These are phyloP conservation scores for Amanita pseudoporphyria DNA, from an alignment of 768 basidiomycete genomes.

Conservation along the genomic window DNA sequence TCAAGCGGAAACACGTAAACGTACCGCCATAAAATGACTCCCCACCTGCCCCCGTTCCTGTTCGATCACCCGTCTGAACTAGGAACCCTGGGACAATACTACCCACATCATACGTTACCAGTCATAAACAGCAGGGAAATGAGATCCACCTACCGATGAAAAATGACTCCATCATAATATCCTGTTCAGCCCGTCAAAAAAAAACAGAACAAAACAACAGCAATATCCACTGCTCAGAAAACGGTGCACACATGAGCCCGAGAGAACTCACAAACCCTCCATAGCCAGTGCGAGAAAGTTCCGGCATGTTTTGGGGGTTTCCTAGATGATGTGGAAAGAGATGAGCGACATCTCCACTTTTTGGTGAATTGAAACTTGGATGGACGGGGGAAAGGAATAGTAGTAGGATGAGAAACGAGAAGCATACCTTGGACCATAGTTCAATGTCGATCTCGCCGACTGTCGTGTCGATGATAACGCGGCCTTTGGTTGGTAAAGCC, in stretches of 20 bases:
- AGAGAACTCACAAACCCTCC: slow-evolving; percentile 58
- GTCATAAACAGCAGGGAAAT: not conserved
- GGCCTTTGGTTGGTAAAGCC: slow-evolving; percentile 80
- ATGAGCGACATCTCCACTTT: not conserved
- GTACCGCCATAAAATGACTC: slow-evolving; percentile 91
- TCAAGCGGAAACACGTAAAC: slow-evolving; percentile 6
- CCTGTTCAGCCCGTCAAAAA: no score
- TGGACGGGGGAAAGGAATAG: not conserved
- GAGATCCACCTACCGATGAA: slow-evolving; percentile 60
- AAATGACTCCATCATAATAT: slow-evolving; percentile 93
- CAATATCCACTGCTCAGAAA: slow-evolving; percentile 4
- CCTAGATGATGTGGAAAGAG: slow-evolving; percentile 24
- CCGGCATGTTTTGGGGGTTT: slow-evolving; percentile 90
- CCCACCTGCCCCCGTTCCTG: slow-evolving; percentile 85
- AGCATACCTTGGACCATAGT: slow-evolving; percentile 83
- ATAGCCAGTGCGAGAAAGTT: slow-evolving; percentile 84
- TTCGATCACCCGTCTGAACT: slow-evolving; percentile 90
- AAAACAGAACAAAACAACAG: no score
- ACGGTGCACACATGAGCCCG: slow-evolving; percentile 9
- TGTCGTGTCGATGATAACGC: slow-evolving; percentile 83
- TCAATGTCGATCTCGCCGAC: slow-evolving; percentile 85
- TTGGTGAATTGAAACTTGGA: not conserved
- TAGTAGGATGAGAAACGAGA: no score
- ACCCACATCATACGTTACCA: not conserved
- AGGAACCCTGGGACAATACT: slow-evolving; percentile 89